phyloP scores from a whole-genome alignment of 192 early-diverging fungal genomes.

The Kappamyces sp. region DNA sequence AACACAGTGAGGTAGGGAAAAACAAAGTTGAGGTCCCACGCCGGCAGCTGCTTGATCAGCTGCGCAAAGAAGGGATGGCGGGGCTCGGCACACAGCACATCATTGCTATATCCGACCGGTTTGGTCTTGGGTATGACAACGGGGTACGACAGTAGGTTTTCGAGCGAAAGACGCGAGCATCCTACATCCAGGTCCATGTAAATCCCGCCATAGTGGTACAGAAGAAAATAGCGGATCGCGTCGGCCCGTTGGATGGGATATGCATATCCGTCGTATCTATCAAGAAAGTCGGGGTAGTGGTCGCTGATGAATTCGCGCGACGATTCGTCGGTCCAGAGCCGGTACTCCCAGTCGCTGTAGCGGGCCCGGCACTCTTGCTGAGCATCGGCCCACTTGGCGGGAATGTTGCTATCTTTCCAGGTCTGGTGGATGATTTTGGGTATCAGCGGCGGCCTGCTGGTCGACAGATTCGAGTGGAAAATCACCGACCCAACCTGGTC shows the following conservation, averaged over 20 bases:
- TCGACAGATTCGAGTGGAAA: not conserved
- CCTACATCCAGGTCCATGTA: constrained; percentile 36
- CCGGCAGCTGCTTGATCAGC: constrained; percentile 20
- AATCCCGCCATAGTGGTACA: constrained; percentile 33
- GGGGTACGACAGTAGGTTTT: constrained; percentile 18
- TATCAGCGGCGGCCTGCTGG: constrained; percentile 4
- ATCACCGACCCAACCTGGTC: not conserved
- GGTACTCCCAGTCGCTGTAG: constrained; percentile 26
- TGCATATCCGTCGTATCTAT: constrained; percentile 19
- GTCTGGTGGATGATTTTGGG: constrained; percentile 35
- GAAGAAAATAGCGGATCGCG: constrained; percentile 27
- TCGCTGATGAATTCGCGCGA: constrained; percentile 17
- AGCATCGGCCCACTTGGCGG: constrained; percentile 20
- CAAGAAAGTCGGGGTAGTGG: constrained; percentile 26
- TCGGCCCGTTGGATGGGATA: constrained; percentile 34
- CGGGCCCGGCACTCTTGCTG: constrained; percentile 17
- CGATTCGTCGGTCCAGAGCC: constrained; percentile 29
- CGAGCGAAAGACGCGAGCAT: constrained; percentile 19
- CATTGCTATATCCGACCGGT: constrained; percentile 34
- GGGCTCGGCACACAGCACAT: constrained; percentile 21
- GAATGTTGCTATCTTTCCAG: constrained; percentile 17
- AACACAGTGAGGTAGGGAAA: constrained; percentile 33
- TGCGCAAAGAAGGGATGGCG: constrained; percentile 20
- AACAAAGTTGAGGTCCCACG: constrained; percentile 22
- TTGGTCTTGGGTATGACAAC: constrained; percentile 33